Conservation (phyloP, 108 stramenopile species). For the Pseudonitzschia multiseries region DNA sequence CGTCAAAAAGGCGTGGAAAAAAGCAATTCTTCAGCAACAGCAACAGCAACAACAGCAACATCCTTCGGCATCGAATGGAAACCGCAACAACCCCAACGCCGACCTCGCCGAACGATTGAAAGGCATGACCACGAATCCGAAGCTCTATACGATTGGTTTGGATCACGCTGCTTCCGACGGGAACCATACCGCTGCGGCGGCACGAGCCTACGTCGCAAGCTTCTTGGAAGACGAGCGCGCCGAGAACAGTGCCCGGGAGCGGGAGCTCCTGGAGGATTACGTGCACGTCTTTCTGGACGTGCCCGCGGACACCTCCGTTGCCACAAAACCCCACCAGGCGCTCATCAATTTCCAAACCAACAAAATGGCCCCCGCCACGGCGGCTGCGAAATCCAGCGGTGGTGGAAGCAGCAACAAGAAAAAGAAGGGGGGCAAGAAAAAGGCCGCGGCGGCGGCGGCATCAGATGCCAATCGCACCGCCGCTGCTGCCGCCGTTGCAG, state of each 20-base stretch:
- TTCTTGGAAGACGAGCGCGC: background rate
- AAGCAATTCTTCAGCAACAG: conserved; percentile 41
- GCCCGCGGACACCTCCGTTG: conserved; percentile 51
- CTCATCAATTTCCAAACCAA: conserved; percentile 61
- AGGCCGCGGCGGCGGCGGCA: background rate
- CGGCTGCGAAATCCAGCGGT: conserved; percentile 8
- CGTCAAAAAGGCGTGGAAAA: conserved; percentile 79
- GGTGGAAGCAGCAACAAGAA: conserved; percentile 12
- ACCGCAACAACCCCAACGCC: conserved; percentile 18
- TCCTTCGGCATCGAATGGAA: no score
- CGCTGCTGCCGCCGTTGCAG: background rate
- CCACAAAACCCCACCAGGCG: conserved; percentile 56
- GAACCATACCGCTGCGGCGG: conserved; percentile 41
- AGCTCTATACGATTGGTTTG: conserved; percentile 67
- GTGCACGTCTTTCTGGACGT: conserved; percentile 70
- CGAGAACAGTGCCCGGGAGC: conserved; percentile 15
- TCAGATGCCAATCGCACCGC: background rate
- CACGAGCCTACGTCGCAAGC: conserved; percentile 11
- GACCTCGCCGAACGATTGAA: conserved; percentile 18
- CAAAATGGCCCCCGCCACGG: background rate
- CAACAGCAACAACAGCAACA: conserved; percentile 2
- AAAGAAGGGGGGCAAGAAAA: conserved; percentile 26
- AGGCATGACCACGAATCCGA: conserved; percentile 21
- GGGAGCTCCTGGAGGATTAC: conserved; percentile 11
- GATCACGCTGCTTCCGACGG: conserved; percentile 22